Conservation (phyloP, 164 flowering plant genomes). For the Sedum album region DNA sequence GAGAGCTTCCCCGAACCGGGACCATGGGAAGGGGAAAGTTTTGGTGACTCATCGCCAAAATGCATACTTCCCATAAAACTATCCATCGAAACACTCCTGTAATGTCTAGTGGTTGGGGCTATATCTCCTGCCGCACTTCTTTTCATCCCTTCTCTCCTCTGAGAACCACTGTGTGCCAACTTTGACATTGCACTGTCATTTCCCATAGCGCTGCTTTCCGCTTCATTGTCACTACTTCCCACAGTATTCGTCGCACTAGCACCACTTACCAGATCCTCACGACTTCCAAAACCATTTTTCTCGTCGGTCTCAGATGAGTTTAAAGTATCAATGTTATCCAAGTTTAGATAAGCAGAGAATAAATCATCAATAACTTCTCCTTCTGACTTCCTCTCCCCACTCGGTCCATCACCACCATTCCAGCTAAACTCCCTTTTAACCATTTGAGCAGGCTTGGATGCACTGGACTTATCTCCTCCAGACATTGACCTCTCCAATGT, state of each 20-base stretch:
- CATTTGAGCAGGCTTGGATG: not conserved
- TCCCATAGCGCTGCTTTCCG: not conserved
- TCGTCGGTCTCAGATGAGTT: conserved; percentile 2
- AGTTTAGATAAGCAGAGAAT: conserved; percentile 1
- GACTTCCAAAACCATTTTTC: not conserved
- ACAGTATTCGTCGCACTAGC: not conserved
- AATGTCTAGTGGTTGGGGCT: conserved; percentile 7
- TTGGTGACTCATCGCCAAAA: not conserved
- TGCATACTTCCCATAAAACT: conserved; percentile 6
- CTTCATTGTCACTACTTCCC: conserved; percentile 8
- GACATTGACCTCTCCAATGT: not conserved
- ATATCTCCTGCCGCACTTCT: conserved; percentile 8
- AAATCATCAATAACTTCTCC: conserved; percentile 7
- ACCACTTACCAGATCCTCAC: not conserved
- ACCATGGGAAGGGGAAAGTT: not conserved
- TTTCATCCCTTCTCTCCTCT: conserved; percentile 5
- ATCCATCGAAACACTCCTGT: conserved; percentile 8
- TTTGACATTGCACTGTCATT: not conserved
- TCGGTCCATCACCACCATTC: not conserved
- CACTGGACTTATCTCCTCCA: not conserved
- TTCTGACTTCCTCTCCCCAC: not conserved
- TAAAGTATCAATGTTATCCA: conserved; percentile 3
- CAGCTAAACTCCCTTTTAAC: not conserved
- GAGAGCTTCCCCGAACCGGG: not conserved
- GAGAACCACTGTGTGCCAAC: not conserved